Conservation (phyloP, 345 rosid species). For the Gossypium rotundifolium region DNA sequence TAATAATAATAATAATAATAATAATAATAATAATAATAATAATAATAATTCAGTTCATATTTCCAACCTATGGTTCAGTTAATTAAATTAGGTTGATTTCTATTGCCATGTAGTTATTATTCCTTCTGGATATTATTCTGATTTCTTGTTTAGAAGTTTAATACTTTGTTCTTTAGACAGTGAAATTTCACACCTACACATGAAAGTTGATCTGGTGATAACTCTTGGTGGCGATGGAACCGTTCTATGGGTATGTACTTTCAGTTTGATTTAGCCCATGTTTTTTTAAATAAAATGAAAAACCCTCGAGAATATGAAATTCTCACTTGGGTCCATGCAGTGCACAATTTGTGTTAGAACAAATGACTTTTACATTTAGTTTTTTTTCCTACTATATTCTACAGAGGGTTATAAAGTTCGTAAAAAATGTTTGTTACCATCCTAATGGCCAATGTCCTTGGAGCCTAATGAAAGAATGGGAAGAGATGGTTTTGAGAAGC, state of each 20-base stretch:
- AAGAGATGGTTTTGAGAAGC: too few relatives aligned
- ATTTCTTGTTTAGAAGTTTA: neutral
- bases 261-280: neutral
- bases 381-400: neutral
- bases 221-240: conserved; percentile 99
- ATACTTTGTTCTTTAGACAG: conserved; percentile 44
- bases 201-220: conserved; percentile 85
- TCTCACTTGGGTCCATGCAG: neutral
- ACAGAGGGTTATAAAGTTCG: neutral
- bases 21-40: too few relatives aligned
- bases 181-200: conserved; percentile 65
- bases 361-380: neutral
- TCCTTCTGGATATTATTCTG: neutral
- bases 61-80: too few relatives aligned
- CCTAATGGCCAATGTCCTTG: neutral
- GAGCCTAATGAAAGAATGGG: neutral
- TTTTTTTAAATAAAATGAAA: neutral
- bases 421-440: neutral
- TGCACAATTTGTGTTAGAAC: neutral
- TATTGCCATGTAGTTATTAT: neutral
- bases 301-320: neutral
- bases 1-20: too few relatives aligned
- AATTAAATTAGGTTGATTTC: neutral
- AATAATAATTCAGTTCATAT: too few relatives aligned
- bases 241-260: conserved; percentile 81